Conservation (phyloP, 78 protist species). For the Mantamonas sphyraenae region DNA sequence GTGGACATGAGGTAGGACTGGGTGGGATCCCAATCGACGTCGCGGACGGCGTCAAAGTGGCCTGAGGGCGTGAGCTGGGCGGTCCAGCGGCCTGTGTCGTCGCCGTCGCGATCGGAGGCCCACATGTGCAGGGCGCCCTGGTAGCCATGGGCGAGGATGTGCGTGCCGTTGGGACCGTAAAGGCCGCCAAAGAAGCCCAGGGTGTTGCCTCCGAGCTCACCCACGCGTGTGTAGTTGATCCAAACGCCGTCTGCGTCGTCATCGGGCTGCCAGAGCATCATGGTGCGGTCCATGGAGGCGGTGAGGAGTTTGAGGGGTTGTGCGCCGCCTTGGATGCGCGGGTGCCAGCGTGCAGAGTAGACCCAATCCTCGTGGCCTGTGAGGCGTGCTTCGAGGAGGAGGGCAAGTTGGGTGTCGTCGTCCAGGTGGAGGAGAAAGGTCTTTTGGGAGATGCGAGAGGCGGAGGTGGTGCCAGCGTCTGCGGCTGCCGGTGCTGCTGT, state of each 20-base stretch:
- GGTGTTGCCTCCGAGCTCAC: conserved; percentile 15
- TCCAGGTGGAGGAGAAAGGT: too few species aligned
- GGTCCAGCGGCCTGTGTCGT: too few species aligned
- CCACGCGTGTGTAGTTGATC: not conserved
- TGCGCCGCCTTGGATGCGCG: too few species aligned
- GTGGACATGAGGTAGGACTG: not conserved
- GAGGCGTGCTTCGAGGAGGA: too few species aligned
- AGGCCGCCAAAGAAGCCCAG: conserved; percentile 10
- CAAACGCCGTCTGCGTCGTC: not conserved
- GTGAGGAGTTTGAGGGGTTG: not conserved
- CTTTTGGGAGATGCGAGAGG: too few species aligned
- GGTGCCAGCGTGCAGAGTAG: conserved; percentile 1
- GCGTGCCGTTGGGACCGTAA: not conserved
- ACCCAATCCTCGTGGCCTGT: conserved; percentile 30
- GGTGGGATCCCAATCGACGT: not conserved
- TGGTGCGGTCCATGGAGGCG: conserved; percentile 1
- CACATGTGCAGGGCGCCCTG: conserved; percentile 27
- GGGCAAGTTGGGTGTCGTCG: not conserved
- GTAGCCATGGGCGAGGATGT: not conserved
- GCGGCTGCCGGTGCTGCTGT: too few species aligned
- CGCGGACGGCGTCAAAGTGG: not conserved
- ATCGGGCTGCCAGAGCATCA: conserved; percentile 6
- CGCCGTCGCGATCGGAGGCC: not conserved
- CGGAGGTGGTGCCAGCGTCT: too few species aligned
- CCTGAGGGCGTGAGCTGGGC: not conserved